These are phyloP conservation scores for Phalaenopsis hybrid DNA, from an alignment of 116 monocot species.

Conservation along the genomic window DNA sequence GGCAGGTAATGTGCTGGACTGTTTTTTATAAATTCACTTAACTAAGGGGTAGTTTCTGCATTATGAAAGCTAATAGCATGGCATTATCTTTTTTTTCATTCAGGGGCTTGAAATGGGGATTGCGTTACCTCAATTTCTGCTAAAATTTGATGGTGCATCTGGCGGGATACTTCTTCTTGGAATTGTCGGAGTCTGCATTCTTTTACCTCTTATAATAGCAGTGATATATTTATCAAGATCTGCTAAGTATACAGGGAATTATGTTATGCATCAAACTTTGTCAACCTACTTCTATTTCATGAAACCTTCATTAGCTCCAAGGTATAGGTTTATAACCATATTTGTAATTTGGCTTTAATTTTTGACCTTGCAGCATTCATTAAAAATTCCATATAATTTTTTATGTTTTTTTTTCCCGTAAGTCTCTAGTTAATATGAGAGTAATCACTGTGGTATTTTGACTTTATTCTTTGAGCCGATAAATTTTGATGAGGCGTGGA, in stretches of 20 bases:
- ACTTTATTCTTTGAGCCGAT: background rate
- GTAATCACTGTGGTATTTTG: background rate
- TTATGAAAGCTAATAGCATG: background rate
- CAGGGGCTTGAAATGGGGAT: constrained; percentile 98
- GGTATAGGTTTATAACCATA: constrained; percentile 21
- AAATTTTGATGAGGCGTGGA: background rate
- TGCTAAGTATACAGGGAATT: constrained; percentile 91
- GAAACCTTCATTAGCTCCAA: constrained; percentile 96
- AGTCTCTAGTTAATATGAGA: background rate
- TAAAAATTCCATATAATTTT: background rate
- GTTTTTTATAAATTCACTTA: background rate
- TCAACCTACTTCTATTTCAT: constrained; percentile 88
- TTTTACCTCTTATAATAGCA: constrained; percentile 81
- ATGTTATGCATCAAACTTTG: constrained; percentile 96
- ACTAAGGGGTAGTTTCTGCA: background rate
- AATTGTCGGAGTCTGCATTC: constrained; percentile 92
- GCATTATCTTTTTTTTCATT: constrained; percentile 7
- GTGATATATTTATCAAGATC: constrained; percentile 96
- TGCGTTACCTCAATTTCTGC: constrained; percentile 88
- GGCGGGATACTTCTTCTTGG: constrained; percentile 83
- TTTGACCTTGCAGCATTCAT: background rate
- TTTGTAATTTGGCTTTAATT: background rate
- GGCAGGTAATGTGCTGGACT: constrained; percentile 52
- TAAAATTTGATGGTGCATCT: constrained; percentile 90
- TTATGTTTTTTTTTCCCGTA: background rate